These are phyloP conservation scores for Scortechinia acanthostroma DNA, from an alignment of 2,329 filamentous ascomycete species.

Conservation along the genomic window DNA sequence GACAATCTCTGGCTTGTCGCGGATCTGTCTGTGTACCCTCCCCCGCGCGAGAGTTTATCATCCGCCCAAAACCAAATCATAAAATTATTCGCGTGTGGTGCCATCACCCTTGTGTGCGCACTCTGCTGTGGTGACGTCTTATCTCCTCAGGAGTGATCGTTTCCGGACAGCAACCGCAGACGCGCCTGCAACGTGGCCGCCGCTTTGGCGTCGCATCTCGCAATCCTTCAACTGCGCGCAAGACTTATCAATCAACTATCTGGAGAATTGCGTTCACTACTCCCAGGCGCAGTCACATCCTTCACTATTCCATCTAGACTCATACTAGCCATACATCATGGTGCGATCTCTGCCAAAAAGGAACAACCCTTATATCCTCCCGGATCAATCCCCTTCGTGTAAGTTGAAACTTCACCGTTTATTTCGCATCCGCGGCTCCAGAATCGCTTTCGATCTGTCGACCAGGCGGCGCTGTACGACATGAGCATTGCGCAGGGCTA, in stretches of 20 bases:
- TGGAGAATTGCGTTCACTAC: no score
- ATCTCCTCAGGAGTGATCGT: background rate
- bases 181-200: slow-evolving; percentile 33
- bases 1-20: no score
- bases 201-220: slow-evolving; percentile 7
- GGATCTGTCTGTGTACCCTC: no score
- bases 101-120: no score
- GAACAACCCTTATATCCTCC: slow-evolving; percentile 32
- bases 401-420: slow-evolving; percentile 18
- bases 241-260: no score
- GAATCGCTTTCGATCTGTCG: slow-evolving; percentile 4
- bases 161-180: slow-evolving; percentile 12
- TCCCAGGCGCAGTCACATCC: no score
- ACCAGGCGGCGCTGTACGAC: background rate
- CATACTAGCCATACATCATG: slow-evolving; percentile 5
- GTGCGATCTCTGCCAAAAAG: slow-evolving; percentile 31
- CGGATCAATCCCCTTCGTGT: slow-evolving; percentile 31
- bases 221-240: background rate
- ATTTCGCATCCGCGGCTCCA: no score
- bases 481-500: slow-evolving; percentile 3
- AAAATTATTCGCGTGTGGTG: no score
- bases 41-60: no score
- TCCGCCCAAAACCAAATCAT: no score
- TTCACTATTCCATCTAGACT: slow-evolving; percentile 7
- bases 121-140: background rate